Percentiles rank a stretch among this genome's conserved stretches.
These are phyloP conservation scores for Xylaria cubensis DNA, from an alignment of 495 filamentous ascomycete genomes.

Conservation along the genomic window DNA sequence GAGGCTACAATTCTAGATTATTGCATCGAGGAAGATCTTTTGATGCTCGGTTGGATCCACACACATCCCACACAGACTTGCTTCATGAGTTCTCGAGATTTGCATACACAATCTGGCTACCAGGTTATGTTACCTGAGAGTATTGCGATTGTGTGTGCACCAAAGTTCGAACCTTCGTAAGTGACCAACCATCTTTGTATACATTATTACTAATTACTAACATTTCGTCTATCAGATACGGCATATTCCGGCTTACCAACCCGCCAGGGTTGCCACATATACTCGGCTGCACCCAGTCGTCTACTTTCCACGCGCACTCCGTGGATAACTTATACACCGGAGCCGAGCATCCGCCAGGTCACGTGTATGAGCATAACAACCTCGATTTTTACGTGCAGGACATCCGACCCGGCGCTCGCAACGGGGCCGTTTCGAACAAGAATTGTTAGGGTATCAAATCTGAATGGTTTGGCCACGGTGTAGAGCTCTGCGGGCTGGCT, in stretches of 20 bases:
- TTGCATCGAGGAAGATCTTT: conserved; percentile 81
- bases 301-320: conserved; percentile 77
- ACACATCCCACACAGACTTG: conserved; percentile 96
- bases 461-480: conserved; percentile 33
- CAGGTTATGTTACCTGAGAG: conserved; percentile 94
- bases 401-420: conserved; percentile 61
- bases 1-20: conserved; percentile 85
- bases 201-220: conserved; percentile 21
- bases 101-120: conserved; percentile 92
- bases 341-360: conserved; percentile 75
- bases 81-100: conserved; percentile 93
- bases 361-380: conserved; percentile 80
- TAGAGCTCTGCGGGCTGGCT: conserved; percentile 24
- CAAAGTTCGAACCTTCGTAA: conserved; percentile 75
- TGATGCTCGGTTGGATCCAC: conserved; percentile 97
- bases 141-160: conserved; percentile 96
- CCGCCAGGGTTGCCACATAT: conserved; percentile 86
- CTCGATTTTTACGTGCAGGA: conserved; percentile 82
- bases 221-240: conserved; percentile 64
- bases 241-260: conserved; percentile 90
- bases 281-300: conserved; percentile 72
- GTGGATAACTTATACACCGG: conserved; percentile 80
- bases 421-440: conserved; percentile 33
- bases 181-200: conserved; percentile 36
- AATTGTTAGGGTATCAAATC: conserved; percentile 36